phyloP scores from a whole-genome alignment of 306 rosid genomes.

The Casuarina glauca region DNA sequence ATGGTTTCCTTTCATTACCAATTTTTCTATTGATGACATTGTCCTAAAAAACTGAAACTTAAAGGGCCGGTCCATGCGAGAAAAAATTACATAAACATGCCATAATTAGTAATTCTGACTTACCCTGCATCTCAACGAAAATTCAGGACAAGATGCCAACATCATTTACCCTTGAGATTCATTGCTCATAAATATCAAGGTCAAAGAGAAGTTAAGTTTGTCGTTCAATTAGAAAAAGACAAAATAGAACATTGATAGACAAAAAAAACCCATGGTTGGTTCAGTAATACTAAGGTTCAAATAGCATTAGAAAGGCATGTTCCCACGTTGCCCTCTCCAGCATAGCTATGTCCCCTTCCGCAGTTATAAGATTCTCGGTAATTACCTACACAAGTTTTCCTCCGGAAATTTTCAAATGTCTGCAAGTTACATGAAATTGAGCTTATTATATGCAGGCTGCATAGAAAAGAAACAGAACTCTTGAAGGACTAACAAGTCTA shows the following conservation, averaged over 20 bases:
- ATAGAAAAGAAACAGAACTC: constrained; percentile 26
- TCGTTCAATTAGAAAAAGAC: constrained; percentile 3
- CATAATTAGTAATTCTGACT: constrained; percentile 19
- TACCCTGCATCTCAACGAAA: constrained; percentile 8
- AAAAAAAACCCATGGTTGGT: constrained; percentile 10
- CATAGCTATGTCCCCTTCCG: constrained; percentile 55
- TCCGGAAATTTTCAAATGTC: constrained; percentile 58
- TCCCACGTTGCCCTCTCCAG: constrained; percentile 49
- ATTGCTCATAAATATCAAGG: constrained; percentile 15
- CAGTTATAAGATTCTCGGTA: constrained; percentile 40
- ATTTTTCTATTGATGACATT: constrained; percentile 19
- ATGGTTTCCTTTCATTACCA: constrained; percentile 7
- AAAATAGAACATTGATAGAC: constrained; percentile 16
- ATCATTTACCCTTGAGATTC: constrained; percentile 22
- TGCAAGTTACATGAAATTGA: constrained; percentile 64
- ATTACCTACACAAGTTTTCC: constrained; percentile 43
- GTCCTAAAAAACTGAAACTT: constrained; percentile 16
- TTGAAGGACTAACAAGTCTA: constrained; percentile 19
- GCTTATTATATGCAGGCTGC: constrained; percentile 72
- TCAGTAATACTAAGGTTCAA: constrained; percentile 9
- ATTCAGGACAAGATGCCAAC: background rate
- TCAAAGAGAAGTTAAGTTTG: constrained; percentile 12
- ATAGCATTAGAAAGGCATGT: constrained; percentile 38
- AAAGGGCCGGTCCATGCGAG: constrained; percentile 44
- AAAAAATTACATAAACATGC: constrained; percentile 43